A percentile compares a stretch with the other conserved stretches of the same genome.
phyloP scores from a whole-genome alignment of 2,329 filamentous ascomycete genomes.

The Clonostachys chloroleuca region DNA sequence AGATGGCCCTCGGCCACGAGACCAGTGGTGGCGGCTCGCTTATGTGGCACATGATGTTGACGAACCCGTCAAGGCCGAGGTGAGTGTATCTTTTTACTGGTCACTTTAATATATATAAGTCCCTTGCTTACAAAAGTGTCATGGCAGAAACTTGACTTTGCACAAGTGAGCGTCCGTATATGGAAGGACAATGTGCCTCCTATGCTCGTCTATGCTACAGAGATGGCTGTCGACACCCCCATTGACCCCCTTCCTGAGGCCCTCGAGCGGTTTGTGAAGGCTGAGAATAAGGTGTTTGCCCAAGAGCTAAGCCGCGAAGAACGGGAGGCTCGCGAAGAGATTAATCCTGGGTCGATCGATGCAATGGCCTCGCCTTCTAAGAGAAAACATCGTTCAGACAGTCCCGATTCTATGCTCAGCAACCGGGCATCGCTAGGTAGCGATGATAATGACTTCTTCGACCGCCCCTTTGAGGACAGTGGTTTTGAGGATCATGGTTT shows the following conservation, averaged over 20 bases:
- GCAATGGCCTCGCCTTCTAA: slow-evolving; percentile 40
- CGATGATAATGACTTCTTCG: neutral
- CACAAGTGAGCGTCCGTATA: slow-evolving; percentile 38
- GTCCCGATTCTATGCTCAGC: slow-evolving; percentile 39
- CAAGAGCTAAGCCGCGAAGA: slow-evolving; percentile 40
- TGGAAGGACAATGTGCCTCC: slow-evolving; percentile 42
- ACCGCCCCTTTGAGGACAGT: neutral
- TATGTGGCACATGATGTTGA: slow-evolving; percentile 25
- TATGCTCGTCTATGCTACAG: slow-evolving; percentile 49
- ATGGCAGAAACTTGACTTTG: slow-evolving; percentile 38
- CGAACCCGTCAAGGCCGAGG: slow-evolving; percentile 43
- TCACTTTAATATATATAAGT: neutral
- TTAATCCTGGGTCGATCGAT: slow-evolving; percentile 11
- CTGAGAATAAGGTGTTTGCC: slow-evolving; percentile 47
- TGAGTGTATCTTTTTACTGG: slow-evolving; percentile 16
- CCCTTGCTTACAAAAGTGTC: slow-evolving; percentile 8
- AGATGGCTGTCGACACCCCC: slow-evolving; percentile 33
- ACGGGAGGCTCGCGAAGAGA: slow-evolving; percentile 10
- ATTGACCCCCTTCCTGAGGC: slow-evolving; percentile 28
- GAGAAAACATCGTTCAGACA: slow-evolving; percentile 38
- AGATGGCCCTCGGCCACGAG: slow-evolving; percentile 19
- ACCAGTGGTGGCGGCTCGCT: slow-evolving; percentile 55
- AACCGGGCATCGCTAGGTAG: slow-evolving; percentile 35
- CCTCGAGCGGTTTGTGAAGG: slow-evolving; percentile 39
- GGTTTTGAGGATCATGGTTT: too few species aligned